Conservation (phyloP, 1,139 yeast genomes). For the Kodamaea plutei region DNA sequence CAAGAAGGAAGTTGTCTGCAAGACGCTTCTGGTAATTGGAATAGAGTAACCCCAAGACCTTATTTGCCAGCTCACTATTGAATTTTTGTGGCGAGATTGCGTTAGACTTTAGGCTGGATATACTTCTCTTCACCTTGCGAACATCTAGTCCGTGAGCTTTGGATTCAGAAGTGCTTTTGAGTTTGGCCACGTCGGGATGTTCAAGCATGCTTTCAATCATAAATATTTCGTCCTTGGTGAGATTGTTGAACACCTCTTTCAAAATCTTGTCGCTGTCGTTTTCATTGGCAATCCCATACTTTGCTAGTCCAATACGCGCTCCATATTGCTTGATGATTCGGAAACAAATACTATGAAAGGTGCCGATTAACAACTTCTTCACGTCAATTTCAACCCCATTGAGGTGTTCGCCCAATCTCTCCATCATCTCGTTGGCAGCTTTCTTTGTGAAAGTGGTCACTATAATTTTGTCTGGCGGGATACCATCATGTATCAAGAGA, state of each 20-base stretch:
- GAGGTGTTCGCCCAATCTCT: constrained; percentile 47
- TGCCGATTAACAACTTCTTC: constrained; percentile 61
- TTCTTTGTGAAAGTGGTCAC: constrained; percentile 90
- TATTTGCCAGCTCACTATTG: constrained; percentile 13
- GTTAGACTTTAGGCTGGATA: constrained; percentile 51
- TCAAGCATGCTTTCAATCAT: constrained; percentile 25
- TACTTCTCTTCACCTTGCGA: constrained; percentile 36
- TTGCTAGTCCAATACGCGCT: constrained; percentile 40
- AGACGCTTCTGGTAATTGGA: constrained; percentile 50
- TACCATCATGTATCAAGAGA: constrained; percentile 46
- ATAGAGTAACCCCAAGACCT: constrained; percentile 36
- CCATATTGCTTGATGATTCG: constrained; percentile 59
- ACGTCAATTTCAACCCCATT: constrained; percentile 31
- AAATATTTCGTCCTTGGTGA: constrained; percentile 14
- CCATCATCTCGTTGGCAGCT: constrained; percentile 81
- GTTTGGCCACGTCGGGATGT: constrained; percentile 15
- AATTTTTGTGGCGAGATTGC: constrained; percentile 40
- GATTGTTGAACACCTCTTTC: constrained; percentile 35
- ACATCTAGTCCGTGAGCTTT: constrained; percentile 31
- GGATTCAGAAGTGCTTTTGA: constrained; percentile 12
- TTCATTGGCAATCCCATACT: constrained; percentile 62
- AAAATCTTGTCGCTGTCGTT: constrained; percentile 54
- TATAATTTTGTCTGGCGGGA: constrained; percentile 59
- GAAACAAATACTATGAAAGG: constrained; percentile 80
- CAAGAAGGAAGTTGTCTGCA: constrained; percentile 43